A percentile compares a stretch with the other conserved stretches of the same genome.
These are phyloP conservation scores for Aphanoascus verrucosus DNA, from an alignment of 2,329 filamentous ascomycete species.

Conservation along the genomic window DNA sequence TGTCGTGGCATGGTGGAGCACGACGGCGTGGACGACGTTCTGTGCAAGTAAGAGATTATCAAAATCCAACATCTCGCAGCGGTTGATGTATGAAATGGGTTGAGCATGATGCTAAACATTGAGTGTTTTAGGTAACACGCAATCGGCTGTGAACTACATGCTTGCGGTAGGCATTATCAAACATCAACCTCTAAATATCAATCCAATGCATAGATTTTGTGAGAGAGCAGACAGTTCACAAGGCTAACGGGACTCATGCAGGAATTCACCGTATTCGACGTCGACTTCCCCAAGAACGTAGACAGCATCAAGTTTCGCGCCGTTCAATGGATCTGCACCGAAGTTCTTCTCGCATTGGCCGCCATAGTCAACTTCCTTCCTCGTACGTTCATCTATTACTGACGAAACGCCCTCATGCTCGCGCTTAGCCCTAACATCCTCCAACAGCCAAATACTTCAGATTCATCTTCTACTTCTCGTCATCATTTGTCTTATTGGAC, in stretches of 20 bases:
- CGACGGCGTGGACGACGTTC: slow-evolving; percentile 52
- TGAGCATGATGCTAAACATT: neutral
- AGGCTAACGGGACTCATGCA: slow-evolving; percentile 20
- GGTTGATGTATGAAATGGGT: neutral
- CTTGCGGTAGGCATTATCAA: slow-evolving; percentile 33
- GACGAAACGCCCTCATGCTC: neutral
- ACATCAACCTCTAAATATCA: neutral
- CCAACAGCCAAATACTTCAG: slow-evolving; percentile 36
- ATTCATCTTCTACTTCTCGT: slow-evolving; percentile 43
- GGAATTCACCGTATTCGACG: slow-evolving; percentile 49
- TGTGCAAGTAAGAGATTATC: slow-evolving; percentile 38
- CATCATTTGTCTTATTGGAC: slow-evolving; percentile 45
- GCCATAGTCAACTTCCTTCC: slow-evolving; percentile 43
- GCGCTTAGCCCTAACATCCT: slow-evolving; percentile 4
- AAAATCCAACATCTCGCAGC: neutral
- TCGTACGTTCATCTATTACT: slow-evolving; percentile 29
- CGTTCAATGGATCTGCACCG: slow-evolving; percentile 51
- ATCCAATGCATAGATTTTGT: too few species aligned
- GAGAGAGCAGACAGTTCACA: neutral
- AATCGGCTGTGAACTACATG: slow-evolving; percentile 44
- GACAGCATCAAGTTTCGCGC: slow-evolving; percentile 48
- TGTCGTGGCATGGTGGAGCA: slow-evolving; percentile 55
- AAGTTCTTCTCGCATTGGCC: slow-evolving; percentile 42
- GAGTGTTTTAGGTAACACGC: slow-evolving; percentile 36
- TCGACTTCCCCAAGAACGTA: slow-evolving; percentile 45